Evolutionary conservation across 768 basidiomycete species (phyloP), one percentile per base, ranked within the genome.

Genomic region (Mycena venus): DNA sequence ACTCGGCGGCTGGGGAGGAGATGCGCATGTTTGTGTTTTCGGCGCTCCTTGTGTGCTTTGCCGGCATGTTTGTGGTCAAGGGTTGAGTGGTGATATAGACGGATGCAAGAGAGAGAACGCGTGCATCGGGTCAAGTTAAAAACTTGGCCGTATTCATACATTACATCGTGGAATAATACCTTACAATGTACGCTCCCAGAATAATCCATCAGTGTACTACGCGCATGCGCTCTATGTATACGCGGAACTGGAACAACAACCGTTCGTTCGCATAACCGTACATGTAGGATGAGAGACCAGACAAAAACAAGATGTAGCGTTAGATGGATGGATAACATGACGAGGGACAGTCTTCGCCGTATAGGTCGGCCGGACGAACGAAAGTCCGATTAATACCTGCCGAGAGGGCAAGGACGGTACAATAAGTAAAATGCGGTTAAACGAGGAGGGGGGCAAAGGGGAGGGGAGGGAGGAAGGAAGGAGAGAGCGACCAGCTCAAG

Each of bases 1-100:
- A 81, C 72, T 90, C 90, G 23, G 81, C 88, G 1, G 93, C 93
- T 27, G 93, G 93, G 8, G 92, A 94, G 79, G 93, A 94, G 81
- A 87, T 89, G 80, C 85, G 91, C 73, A 85, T 92, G 87, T 85
- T 92, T 42, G 27, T 89, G 58, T 90, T 91, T 77, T 91, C 89
- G 75, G 79, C 84, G 56, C 78, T 89, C 73, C 76, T 92, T 69
- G 83, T 90, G 21, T 79, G 84, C 60, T 82, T 91, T 71, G 89
- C 91, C 3, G 80, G 90, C 87, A 90, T 88, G 31, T 86, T 90
- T 72, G 71, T 78, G 59, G 38, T 73, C 7, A 77, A 73, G 34
- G 68, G 62, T 7, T 60, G 36, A 59, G 36, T 15, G n/a, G 10
- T 49, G 47, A 49, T 49, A 49, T 23, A n/a, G 4, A 5, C n/a